Percentiles rank a stretch among this genome's conserved stretches.
Evolutionary conservation across 805 yeast genomes (phyloP).

Genomic region (Starmerella sp.): DNA sequence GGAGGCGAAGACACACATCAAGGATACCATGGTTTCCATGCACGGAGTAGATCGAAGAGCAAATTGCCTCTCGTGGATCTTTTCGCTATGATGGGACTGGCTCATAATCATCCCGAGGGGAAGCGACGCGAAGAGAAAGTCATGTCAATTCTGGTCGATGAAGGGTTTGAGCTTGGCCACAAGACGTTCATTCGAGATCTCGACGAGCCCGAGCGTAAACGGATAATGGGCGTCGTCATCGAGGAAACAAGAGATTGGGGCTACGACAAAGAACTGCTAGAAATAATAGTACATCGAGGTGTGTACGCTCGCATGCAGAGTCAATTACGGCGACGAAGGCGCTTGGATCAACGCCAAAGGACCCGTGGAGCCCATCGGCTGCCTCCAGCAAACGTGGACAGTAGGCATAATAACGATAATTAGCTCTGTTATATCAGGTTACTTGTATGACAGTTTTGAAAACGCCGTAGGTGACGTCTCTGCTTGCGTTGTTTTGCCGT

Average conservation of each 20-base stretch:
- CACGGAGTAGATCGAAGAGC: slow-evolving; percentile 22
- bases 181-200: slow-evolving; percentile 82
- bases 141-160: slow-evolving; percentile 33
- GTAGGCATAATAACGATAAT: not conserved
- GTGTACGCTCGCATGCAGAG: slow-evolving; percentile 39
- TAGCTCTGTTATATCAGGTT: not conserved
- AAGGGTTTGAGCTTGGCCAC: slow-evolving; percentile 64
- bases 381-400: not conserved
- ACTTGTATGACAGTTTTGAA: not conserved
- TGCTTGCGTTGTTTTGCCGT: too few species aligned
- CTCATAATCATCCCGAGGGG: slow-evolving; percentile 30
- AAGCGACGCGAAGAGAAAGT: slow-evolving; percentile 31
- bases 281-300: slow-evolving; percentile 68
- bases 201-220: slow-evolving; percentile 39
- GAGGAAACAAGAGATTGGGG: slow-evolving; percentile 40
- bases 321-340: slow-evolving; percentile 17
- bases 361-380: not conserved
- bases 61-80: slow-evolving; percentile 32
- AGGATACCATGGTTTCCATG: not conserved
- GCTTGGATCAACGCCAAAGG: not conserved
- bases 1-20: not conserved
- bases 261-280: slow-evolving; percentile 45
- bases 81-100: slow-evolving; percentile 32
- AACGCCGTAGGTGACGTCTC: too few species aligned
- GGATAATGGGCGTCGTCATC: slow-evolving; percentile 40